These are phyloP conservation scores for Coemansia sp. DNA, from an alignment of 192 early-diverging fungal species.

Conservation along the genomic window DNA sequence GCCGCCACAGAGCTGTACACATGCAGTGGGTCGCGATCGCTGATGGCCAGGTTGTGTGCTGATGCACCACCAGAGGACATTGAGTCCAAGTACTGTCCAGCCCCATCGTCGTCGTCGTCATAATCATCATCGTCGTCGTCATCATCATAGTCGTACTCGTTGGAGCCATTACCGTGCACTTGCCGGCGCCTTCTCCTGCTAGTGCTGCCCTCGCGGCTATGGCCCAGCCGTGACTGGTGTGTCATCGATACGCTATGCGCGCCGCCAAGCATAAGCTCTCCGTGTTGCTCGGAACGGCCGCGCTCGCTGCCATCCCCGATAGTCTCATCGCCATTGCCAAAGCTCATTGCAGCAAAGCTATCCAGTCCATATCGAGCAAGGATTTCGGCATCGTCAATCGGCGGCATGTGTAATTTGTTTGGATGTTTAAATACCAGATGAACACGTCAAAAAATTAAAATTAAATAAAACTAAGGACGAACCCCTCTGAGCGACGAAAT, in stretches of 20 bases:
- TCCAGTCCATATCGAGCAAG: conserved; percentile 53
- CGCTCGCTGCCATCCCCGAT: conserved; percentile 12
- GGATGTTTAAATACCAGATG: background rate
- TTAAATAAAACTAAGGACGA: no score
- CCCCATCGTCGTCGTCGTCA: conserved; percentile 25
- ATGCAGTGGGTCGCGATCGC: conserved; percentile 55
- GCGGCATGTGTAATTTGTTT: conserved; percentile 24
- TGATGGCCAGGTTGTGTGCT: conserved; percentile 32
- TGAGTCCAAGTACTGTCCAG: conserved; percentile 17
- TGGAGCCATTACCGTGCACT: conserved; percentile 5
- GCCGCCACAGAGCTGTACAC: conserved; percentile 44
- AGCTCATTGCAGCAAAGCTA: conserved; percentile 37
- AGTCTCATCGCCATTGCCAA: conserved; percentile 24
- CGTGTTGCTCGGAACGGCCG: conserved; percentile 17
- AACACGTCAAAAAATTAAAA: background rate
- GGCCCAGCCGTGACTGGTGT: conserved; percentile 18
- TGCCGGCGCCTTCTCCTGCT: conserved; percentile 19
- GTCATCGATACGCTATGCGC: conserved; percentile 24
- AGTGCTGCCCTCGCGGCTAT: conserved; percentile 14
- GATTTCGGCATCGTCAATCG: conserved; percentile 54
- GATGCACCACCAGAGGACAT: conserved; percentile 15
- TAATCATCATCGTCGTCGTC: conserved; percentile 17
- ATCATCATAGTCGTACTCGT: conserved; percentile 16
- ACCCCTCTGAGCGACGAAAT: no score
- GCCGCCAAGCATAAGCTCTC: conserved; percentile 21